Conservation (phyloP, 352 stramenopile species). For the Halophytophthora batemanensis region DNA sequence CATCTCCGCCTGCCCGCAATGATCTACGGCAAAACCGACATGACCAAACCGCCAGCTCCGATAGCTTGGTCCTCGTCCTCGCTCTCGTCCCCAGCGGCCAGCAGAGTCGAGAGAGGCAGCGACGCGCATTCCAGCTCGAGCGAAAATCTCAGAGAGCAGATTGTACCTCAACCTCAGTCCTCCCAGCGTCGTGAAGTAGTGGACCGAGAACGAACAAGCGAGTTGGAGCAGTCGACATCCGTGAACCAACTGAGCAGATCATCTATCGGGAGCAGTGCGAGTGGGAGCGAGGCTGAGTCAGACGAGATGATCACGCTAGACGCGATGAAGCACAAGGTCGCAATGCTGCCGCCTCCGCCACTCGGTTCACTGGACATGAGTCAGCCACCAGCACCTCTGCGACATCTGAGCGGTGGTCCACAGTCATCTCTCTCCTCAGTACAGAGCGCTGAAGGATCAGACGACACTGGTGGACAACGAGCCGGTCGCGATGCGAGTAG, state of each 20-base stretch:
- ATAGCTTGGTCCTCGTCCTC: constrained; percentile 31
- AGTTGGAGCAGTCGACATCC: background rate
- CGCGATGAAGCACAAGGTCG: constrained; percentile 22
- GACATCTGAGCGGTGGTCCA: constrained; percentile 2
- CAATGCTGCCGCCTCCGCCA: constrained; percentile 31
- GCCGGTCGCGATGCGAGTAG: background rate
- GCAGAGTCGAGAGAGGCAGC: background rate
- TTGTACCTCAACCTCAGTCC: background rate
- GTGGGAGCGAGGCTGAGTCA: background rate
- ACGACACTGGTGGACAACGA: background rate
- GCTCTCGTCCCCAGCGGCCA: constrained; percentile 18
- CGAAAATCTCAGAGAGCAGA: constrained; percentile 12
- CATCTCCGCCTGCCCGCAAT: constrained; percentile 38
- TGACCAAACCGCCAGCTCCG: constrained; percentile 33
- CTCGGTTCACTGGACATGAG: constrained; percentile 46
- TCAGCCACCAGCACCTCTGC: constrained; percentile 30
- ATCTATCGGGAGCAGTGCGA: constrained; percentile 9
- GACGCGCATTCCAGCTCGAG: constrained; percentile 6
- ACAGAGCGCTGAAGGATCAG: background rate
- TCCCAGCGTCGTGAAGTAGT: background rate
- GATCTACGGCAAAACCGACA: constrained; percentile 31
- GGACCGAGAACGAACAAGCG: background rate
- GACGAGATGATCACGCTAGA: constrained; percentile 12
- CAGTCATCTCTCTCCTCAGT: background rate
- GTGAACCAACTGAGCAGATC: background rate